Evolutionary conservation across 164 flowering plant genomes (phyloP), one percentile per base, ranked within the genome.

Genomic region (Chimonanthus salicifolius): DNA sequence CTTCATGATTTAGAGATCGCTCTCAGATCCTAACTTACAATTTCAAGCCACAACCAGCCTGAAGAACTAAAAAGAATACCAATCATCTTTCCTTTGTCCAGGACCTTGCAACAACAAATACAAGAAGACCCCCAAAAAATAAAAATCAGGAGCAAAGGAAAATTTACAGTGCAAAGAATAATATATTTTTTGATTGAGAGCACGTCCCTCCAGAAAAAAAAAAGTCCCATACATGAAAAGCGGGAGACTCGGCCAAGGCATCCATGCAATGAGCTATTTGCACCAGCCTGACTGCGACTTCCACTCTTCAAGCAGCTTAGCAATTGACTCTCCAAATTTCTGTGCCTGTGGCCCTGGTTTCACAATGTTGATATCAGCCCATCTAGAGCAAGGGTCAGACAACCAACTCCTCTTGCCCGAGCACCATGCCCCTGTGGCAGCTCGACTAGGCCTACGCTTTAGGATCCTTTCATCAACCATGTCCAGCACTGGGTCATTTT

Each of bases 401-500:
- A 81, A 84, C 89, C 89, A 85, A 70, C 79, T 82, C 67, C 69
- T 81, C 68, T 78, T 77, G 68, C 90, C 88, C 11, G 85, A 78
- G 82, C 98, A 94, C 98, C 98, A 94, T 21, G 88, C 91, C 46
- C 98, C 98, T 7, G 91, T 94, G 3, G 82, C 78, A n/a, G 77
- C 83, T 77, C 82, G 75, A 49, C 82, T 78, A 13, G 70, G 71
- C 47, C 86, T 78, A 48, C 94, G 96, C 47, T 75, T 79, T 51
- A 95, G 94, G 74, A 94, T 88, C 70, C 80, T 88, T 48, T 81
- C 79, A 72, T 95, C 98, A 47, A 95, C 75, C 83, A 78, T 79
- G 80, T 87, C 82, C 58, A 96, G 85, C 47, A 96, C 88, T 1
- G 86, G 85, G 43, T 87, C 92, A 76, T 96, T 83, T 75, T 80